A percentile compares a stretch with the other conserved stretches of the same genome.
These are phyloP conservation scores for Scopulariopsis brevicaulis DNA, from an alignment of 2,329 filamentous ascomycete genomes.

Conservation along the genomic window DNA sequence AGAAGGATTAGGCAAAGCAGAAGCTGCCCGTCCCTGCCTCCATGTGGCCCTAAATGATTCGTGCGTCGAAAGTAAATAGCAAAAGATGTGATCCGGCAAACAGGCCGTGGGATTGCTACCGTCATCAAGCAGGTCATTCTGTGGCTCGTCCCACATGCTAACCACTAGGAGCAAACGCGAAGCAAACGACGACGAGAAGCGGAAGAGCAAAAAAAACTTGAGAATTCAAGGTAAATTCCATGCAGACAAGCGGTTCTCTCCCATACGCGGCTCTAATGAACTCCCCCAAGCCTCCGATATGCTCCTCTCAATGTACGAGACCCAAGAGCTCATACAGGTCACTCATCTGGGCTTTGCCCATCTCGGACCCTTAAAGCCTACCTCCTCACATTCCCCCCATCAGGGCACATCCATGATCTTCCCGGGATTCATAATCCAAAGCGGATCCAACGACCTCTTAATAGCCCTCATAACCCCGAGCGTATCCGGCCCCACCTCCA, in stretches of 20 bases:
- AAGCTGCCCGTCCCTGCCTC: neutral
- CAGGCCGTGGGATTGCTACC: no score
- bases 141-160: no score
- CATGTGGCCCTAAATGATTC: no score
- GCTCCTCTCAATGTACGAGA: neutral
- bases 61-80: no score
- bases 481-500: slow-evolving; percentile 71
- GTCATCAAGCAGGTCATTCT: no score
- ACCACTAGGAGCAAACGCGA: no score
- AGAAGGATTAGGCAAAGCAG: neutral
- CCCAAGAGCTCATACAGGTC: neutral
- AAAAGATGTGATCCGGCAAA: no score
- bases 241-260: neutral
- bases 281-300: neutral
- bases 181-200: no score
- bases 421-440: slow-evolving; percentile 84
- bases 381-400: slow-evolving; percentile 13
- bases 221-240: neutral
- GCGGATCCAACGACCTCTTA: slow-evolving; percentile 71
- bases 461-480: slow-evolving; percentile 76
- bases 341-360: neutral
- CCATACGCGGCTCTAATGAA: neutral
- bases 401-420: slow-evolving; percentile 72
- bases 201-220: neutral
- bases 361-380: neutral